Conservation (phyloP, 129 eudicot genomes). For the Centrapalus pauciflorus region DNA sequence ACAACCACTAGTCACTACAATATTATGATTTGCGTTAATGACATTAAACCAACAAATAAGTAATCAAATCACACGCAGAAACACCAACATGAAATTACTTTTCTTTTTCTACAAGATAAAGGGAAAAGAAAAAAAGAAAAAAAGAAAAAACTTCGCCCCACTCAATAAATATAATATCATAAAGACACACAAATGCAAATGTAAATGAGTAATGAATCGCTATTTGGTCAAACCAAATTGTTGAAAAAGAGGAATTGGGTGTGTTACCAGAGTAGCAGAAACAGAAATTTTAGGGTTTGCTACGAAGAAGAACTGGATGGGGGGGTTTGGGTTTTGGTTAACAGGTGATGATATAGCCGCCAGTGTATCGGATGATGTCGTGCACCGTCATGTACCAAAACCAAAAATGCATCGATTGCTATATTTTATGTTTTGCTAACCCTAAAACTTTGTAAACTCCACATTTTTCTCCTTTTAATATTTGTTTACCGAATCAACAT, state of each 20-base stretch:
- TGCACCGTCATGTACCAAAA: constrained; percentile 15
- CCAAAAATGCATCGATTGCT: background rate
- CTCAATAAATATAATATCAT: background rate
- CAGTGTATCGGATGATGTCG: constrained; percentile 26
- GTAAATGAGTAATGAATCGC: background rate
- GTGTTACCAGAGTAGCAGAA: constrained; percentile 13
- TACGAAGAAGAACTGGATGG: background rate
- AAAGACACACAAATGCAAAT: background rate
- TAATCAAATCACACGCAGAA: background rate
- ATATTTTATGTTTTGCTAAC: background rate
- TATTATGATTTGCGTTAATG: background rate
- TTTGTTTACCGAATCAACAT: too few relatives aligned
- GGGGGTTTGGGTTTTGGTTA: constrained; percentile 9
- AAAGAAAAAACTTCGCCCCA: background rate
- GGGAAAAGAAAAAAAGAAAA: background rate
- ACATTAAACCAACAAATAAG: background rate
- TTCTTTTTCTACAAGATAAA: constrained; percentile 12
- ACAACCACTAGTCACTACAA: background rate
- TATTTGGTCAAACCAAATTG: background rate
- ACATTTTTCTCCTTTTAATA: constrained; percentile 1
- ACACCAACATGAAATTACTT: background rate
- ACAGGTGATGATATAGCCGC: constrained; percentile 15
- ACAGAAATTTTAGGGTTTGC: background rate
- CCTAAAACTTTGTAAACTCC: constrained; percentile 30
- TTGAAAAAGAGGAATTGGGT: background rate